A percentile compares a stretch with the other conserved stretches of the same genome.
Evolutionary conservation across 2,329 filamentous ascomycete genomes (phyloP).

Genomic region (Didymellaceae sp.): DNA sequence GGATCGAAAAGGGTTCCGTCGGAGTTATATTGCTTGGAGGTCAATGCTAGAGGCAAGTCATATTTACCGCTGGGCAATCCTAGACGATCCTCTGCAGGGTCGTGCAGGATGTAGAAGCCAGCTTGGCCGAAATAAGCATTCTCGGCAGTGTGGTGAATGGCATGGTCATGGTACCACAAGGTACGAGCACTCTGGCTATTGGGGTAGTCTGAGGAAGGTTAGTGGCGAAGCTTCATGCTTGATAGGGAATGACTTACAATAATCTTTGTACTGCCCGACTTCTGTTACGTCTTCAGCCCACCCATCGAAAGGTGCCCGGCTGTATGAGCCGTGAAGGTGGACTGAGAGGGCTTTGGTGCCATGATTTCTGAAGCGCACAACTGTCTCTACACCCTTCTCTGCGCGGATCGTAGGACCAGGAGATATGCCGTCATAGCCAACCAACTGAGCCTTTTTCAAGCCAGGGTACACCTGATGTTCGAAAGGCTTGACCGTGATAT

Average conservation of each 20-base stretch:
- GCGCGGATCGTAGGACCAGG: slow-evolving; percentile 63
- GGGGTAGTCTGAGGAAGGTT: slow-evolving; percentile 55
- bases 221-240: neutral
- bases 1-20: slow-evolving; percentile 60
- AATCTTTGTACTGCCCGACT: slow-evolving; percentile 61
- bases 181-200: slow-evolving; percentile 61
- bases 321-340: slow-evolving; percentile 63
- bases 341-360: slow-evolving; percentile 56
- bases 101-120: slow-evolving; percentile 63
- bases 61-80: slow-evolving; percentile 60
- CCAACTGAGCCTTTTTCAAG: slow-evolving; percentile 50
- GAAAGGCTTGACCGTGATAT: slow-evolving; percentile 54
- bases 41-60: slow-evolving; percentile 61
- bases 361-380: slow-evolving; percentile 64
- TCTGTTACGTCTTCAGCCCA: slow-evolving; percentile 63
- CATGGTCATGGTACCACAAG: slow-evolving; percentile 62
- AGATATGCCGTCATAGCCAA: slow-evolving; percentile 63
- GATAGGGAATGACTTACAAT: slow-evolving; percentile 28
- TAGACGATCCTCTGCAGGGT: slow-evolving; percentile 58
- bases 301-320: slow-evolving; percentile 57
- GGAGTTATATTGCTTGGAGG: slow-evolving; percentile 61
- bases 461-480: slow-evolving; percentile 53
- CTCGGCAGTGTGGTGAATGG: slow-evolving; percentile 56
- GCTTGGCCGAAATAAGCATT: slow-evolving; percentile 67
- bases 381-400: slow-evolving; percentile 57